These are phyloP conservation scores for Cryptococcus floricola DNA, from an alignment of 1,284 basidiomycete species.

Conservation along the genomic window DNA sequence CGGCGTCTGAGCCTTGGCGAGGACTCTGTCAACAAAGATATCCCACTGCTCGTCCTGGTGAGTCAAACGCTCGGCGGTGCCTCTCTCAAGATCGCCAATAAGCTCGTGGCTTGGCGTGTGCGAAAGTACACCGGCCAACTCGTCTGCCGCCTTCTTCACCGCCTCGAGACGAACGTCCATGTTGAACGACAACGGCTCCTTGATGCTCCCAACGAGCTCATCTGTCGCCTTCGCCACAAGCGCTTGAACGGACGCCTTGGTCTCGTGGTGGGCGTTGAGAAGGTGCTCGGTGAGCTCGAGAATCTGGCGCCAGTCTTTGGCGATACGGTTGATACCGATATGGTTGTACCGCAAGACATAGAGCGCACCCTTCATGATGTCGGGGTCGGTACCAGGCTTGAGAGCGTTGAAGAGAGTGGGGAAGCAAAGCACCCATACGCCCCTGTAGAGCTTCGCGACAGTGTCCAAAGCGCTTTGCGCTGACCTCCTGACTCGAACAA, in stretches of 20 bases:
- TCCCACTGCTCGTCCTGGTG: slow-evolving; percentile 49
- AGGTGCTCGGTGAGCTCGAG: slow-evolving; percentile 66
- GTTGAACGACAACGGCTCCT: slow-evolving; percentile 39
- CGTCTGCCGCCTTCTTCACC: slow-evolving; percentile 32
- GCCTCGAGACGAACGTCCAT: slow-evolving; percentile 23
- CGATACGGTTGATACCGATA: slow-evolving; percentile 35
- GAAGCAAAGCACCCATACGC: slow-evolving; percentile 70
- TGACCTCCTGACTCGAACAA: slow-evolving; percentile 58
- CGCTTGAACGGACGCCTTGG: slow-evolving; percentile 92
- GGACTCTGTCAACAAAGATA: slow-evolving; percentile 55
- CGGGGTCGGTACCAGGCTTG: slow-evolving; percentile 74
- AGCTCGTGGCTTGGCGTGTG: slow-evolving; percentile 31
- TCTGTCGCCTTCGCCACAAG: slow-evolving; percentile 68
- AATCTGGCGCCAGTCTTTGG: slow-evolving; percentile 64
- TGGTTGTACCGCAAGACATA: slow-evolving; percentile 62
- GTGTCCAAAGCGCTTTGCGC: slow-evolving; percentile 38
- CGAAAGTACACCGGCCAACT: slow-evolving; percentile 20
- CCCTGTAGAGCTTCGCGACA: slow-evolving; percentile 65
- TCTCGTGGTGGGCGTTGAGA: slow-evolving; percentile 81
- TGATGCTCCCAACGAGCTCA: slow-evolving; percentile 52
- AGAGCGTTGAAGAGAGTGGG: slow-evolving; percentile 71
- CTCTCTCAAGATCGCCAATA: slow-evolving; percentile 36
- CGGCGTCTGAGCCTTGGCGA: slow-evolving; percentile 60
- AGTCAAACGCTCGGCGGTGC: slow-evolving; percentile 30
- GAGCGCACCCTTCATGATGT: slow-evolving; percentile 92